Evolutionary conservation across 2,329 filamentous ascomycete species (phyloP), one percentile per base, ranked within the genome.

Genomic region (Harringtonia aguacate): DNA sequence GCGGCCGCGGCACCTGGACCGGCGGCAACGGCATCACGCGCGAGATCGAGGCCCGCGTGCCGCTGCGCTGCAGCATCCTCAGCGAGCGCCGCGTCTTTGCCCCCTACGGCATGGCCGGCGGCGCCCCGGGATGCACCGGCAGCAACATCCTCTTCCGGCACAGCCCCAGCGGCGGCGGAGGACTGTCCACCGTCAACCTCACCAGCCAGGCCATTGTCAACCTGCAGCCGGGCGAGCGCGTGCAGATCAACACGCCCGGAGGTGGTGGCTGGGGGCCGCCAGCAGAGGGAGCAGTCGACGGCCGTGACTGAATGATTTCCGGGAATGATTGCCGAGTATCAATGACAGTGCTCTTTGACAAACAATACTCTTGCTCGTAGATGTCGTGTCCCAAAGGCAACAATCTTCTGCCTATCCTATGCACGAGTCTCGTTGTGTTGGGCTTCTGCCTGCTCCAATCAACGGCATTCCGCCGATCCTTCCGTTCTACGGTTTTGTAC

Each of bases 181-280:
- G 6, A 27, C 10, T 33, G 8, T 18, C 27, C 5, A 14, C 27
- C 37, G 71, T 79, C 47, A 78, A 75, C 46, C 53, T 79, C 17
- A 27, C 24, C 74, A 75, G 0, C 75, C 68, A 3, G 80, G 79
- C 61, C 44, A 77, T 74, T 2, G 73, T 73, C 3, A 62, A 61
- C 15, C 75, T 80, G 67, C 61, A 69, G 50, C 61, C 69, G 2
- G 77, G 77, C 0, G 77, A 81, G 55, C 61, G 74, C 8, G 77
- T 80, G 43, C 73, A 79, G 36, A 66, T 81, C 8, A 65, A 68
- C 47, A 79, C 77, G 12, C 77, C 77, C n/a, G 77, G 77, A 31
- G 77, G 77, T 36, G 77, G 77, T 36, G 77, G 72, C 0, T 81
- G 75, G 73, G 75, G 75, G 0, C 31, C 31, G 15, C 12, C 18